Conservation (phyloP, 208 protist genomes). For the Trypanosoma melophagium region DNA sequence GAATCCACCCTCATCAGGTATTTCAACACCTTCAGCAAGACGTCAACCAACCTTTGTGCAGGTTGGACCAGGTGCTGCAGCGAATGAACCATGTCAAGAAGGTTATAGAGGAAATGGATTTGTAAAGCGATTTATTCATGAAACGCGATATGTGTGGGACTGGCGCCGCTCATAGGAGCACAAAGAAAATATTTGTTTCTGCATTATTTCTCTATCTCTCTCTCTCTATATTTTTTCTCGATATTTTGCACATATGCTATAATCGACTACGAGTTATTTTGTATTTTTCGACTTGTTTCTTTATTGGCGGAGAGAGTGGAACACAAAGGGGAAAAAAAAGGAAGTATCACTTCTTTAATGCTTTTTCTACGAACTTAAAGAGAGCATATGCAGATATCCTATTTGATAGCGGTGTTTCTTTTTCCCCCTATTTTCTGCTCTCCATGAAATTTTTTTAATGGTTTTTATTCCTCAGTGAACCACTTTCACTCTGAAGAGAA, state of each 20-base stretch:
- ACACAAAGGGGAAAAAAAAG: too few species aligned
- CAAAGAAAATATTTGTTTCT: slow-evolving; percentile 7
- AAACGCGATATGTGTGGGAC: slow-evolving; percentile 54
- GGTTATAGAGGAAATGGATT: slow-evolving; percentile 9
- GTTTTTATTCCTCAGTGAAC: too few species aligned
- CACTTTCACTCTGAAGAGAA: too few species aligned
- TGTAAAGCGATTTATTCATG: slow-evolving; percentile 41
- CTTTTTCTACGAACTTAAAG: too few species aligned
- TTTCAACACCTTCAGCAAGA: slow-evolving; percentile 2
- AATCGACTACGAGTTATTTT: too few species aligned
- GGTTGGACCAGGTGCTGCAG: slow-evolving; percentile 8
- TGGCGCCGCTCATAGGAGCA: slow-evolving; percentile 36
- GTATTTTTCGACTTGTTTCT: too few species aligned
- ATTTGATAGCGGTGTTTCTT: slow-evolving; percentile 17
- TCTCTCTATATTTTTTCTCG: too few species aligned
- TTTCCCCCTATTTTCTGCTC: not conserved
- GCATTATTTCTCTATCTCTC: too few species aligned
- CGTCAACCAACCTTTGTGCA: slow-evolving; percentile 23
- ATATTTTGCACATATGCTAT: too few species aligned
- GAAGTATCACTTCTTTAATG: too few species aligned
- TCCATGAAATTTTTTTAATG: too few species aligned
- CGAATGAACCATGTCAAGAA: not conserved
- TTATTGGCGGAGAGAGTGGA: too few species aligned
- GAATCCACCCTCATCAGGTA: not conserved
- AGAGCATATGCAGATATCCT: not conserved